Evolutionary conservation across 352 stramenopile genomes (phyloP).

Genomic region (Phytophthora kernoviae): DNA sequence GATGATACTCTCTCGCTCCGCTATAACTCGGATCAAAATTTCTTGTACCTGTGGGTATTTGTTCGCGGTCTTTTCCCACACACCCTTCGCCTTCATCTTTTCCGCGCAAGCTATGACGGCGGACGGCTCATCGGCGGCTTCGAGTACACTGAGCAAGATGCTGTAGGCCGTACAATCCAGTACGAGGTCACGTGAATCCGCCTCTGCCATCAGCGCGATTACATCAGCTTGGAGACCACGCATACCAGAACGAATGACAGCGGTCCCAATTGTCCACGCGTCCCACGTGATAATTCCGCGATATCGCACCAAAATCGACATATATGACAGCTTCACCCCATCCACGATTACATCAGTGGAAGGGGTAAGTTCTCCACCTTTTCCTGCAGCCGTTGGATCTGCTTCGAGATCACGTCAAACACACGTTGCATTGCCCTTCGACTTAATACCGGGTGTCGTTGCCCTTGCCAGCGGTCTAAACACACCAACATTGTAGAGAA

Average conservation of each 20-base stretch:
- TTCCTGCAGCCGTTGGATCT: slow-evolving; percentile 43
- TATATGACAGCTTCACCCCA: slow-evolving; percentile 58
- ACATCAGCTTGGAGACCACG: slow-evolving; percentile 47
- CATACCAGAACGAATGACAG: slow-evolving; percentile 60
- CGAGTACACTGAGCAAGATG: slow-evolving; percentile 47
- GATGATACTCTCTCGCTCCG: slow-evolving; percentile 7
- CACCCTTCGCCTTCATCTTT: slow-evolving; percentile 32
- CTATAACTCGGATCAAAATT: slow-evolving; percentile 31
- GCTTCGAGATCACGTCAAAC: slow-evolving; percentile 63
- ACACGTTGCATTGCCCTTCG: slow-evolving; percentile 52
- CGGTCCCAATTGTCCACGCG: slow-evolving; percentile 54
- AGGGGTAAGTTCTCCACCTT: slow-evolving; percentile 6
- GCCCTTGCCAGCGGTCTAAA: slow-evolving; percentile 64
- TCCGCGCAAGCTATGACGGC: slow-evolving; percentile 37
- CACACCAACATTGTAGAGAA: slow-evolving; percentile 62
- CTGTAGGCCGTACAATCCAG: slow-evolving; percentile 58
- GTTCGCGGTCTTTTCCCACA: slow-evolving; percentile 36
- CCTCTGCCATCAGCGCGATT: slow-evolving; percentile 47
- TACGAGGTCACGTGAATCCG: slow-evolving; percentile 31
- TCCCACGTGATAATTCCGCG: slow-evolving; percentile 49
- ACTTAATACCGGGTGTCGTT: slow-evolving; percentile 46
- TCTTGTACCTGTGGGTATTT: slow-evolving; percentile 42
- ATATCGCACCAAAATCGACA: slow-evolving; percentile 61
- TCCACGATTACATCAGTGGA: slow-evolving; percentile 43
- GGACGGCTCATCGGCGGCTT: slow-evolving; percentile 25